Evolutionary conservation across 1,284 basidiomycete species (phyloP).

Genomic region (Laetiporus sulphureus): DNA sequence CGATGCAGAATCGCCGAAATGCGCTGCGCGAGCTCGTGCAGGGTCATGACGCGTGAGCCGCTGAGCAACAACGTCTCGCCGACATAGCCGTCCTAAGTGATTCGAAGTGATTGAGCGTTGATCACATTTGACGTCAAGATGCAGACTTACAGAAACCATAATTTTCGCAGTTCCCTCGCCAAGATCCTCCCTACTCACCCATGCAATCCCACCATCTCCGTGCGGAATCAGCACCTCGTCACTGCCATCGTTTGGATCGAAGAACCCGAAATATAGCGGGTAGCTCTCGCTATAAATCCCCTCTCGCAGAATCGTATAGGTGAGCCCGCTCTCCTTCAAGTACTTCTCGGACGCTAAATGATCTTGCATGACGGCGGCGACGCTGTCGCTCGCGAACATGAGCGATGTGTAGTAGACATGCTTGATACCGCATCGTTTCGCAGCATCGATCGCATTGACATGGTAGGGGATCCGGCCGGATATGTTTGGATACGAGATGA

Average conservation of each 20-base stretch:
- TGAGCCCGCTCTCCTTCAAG: conserved; percentile 28
- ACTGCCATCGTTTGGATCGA: conserved; percentile 13
- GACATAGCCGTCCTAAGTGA: conserved; percentile 15
- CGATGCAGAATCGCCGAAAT: conserved; percentile 18
- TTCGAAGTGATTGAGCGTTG: background rate
- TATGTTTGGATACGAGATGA: conserved; percentile 33
- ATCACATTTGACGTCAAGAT: background rate
- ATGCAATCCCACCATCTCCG: conserved; percentile 26
- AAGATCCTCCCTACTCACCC: conserved; percentile 26
- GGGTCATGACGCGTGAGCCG: conserved; percentile 20
- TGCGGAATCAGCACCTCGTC: conserved; percentile 22
- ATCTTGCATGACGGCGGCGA: conserved; percentile 30
- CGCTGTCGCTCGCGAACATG: conserved; percentile 26
- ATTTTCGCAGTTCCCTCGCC: conserved; percentile 29
- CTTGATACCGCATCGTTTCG: conserved; percentile 25
- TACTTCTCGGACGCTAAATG: conserved; percentile 32
- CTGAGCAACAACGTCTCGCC: conserved; percentile 25
- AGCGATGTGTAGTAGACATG: conserved; percentile 35
- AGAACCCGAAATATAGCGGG: conserved; percentile 30
- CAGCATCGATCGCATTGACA: conserved; percentile 33
- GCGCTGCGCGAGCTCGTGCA: conserved; percentile 18
- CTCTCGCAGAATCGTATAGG: conserved; percentile 32
- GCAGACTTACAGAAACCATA: conserved; percentile 17
- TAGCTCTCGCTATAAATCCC: conserved; percentile 34
- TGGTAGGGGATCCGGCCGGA: conserved; percentile 27